Evolutionary conservation across 1,284 basidiomycete genomes (phyloP).

Genomic region (Sphaerobolus stellatus): DNA sequence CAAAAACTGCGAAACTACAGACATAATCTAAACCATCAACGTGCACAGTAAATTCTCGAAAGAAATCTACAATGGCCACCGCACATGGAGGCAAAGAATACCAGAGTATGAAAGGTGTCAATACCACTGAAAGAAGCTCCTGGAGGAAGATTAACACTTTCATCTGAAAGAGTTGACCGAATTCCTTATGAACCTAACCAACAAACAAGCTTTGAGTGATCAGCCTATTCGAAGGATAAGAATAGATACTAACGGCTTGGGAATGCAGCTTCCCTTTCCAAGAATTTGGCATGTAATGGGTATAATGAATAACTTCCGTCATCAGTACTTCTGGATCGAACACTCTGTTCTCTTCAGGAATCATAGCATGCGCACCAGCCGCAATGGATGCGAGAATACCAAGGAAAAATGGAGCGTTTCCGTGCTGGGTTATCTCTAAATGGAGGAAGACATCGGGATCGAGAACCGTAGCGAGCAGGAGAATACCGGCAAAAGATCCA

Average conservation of each 20-base stretch:
- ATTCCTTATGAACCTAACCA: slow-evolving; percentile 79
- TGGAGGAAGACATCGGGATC: slow-evolving; percentile 92
- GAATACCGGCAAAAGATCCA: slow-evolving; percentile 93
- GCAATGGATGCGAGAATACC: slow-evolving; percentile 86
- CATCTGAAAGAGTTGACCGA: slow-evolving; percentile 86
- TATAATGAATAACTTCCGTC: slow-evolving; percentile 88
- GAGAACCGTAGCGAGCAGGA: slow-evolving; percentile 86
- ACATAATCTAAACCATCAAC: slow-evolving; percentile 96
- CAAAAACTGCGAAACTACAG: slow-evolving; percentile 97
- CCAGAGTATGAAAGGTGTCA: slow-evolving; percentile 94
- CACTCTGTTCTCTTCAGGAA: slow-evolving; percentile 89
- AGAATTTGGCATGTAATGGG: slow-evolving; percentile 91
- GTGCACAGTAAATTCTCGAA: slow-evolving; percentile 95
- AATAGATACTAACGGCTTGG: slow-evolving; percentile 57
- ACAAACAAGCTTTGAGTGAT: slow-evolving; percentile 3
- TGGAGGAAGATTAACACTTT: slow-evolving; percentile 85
- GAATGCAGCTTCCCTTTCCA: slow-evolving; percentile 92
- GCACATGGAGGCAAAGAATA: slow-evolving; percentile 88
- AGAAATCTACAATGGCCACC: slow-evolving; percentile 90
- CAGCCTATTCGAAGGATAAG: slow-evolving; percentile 5
- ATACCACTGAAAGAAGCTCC: slow-evolving; percentile 86
- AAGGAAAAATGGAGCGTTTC: slow-evolving; percentile 92
- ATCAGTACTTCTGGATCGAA: slow-evolving; percentile 93
- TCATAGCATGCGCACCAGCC: slow-evolving; percentile 90
- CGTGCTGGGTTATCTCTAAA: slow-evolving; percentile 91